A percentile compares a stretch with the other conserved stretches of the same genome.
Conservation (phyloP, 2,329 filamentous ascomycete species). For the Diplodia scrobiculata region DNA sequence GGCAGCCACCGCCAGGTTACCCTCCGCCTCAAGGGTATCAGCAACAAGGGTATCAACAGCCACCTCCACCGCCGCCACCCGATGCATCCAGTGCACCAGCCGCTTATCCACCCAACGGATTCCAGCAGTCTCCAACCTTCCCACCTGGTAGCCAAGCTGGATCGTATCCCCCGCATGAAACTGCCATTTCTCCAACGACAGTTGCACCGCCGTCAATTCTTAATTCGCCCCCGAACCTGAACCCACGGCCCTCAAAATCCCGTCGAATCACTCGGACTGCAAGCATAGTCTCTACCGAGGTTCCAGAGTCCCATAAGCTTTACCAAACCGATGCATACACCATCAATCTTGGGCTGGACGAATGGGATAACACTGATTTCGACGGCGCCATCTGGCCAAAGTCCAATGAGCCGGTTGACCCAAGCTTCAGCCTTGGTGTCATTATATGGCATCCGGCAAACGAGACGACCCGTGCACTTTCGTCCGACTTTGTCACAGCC, state of each 20-base stretch:
- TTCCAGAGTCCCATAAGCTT: constrained; percentile 25
- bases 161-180: constrained; percentile 11
- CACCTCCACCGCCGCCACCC: constrained; percentile 15
- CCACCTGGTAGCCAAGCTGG: constrained; percentile 8
- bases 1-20: constrained; percentile 19
- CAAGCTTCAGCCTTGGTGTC: constrained; percentile 49
- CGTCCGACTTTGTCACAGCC: constrained; percentile 45
- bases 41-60: constrained; percentile 35
- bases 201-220: neutral
- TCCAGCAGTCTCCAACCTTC: constrained; percentile 21
- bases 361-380: constrained; percentile 49
- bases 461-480: constrained; percentile 48
- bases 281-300: constrained; percentile 11
- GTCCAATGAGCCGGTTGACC: constrained; percentile 50
- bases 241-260: constrained; percentile 23
- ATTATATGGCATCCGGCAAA: constrained; percentile 51
- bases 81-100: constrained; percentile 12
- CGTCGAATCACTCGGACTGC: constrained; percentile 15
- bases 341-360: constrained; percentile 43
- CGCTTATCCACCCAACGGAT: constrained; percentile 20
- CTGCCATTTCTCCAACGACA: constrained; percentile 19
- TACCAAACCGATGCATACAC: constrained; percentile 30
- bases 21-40: constrained; percentile 35
- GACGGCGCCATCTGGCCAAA: constrained; percentile 51
- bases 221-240: constrained; percentile 2